Percentiles rank a stretch among this genome's conserved stretches.
Conservation (phyloP, 768 basidiomycete genomes). For the Leccinum variicolor region DNA sequence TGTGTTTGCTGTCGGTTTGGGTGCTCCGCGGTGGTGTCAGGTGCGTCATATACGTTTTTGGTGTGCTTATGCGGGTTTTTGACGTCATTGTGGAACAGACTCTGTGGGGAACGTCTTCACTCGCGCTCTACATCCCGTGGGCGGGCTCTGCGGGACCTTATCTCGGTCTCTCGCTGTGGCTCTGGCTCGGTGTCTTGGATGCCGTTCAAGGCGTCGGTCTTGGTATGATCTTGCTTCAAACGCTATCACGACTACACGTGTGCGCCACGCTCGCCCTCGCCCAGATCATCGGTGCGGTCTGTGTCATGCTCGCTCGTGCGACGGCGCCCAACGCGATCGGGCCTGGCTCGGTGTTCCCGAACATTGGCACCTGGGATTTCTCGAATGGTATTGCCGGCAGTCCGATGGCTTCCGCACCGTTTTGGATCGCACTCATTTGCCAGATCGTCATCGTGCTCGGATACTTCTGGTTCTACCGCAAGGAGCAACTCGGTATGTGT, state of each 20-base stretch:
- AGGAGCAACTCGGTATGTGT: slow-evolving; percentile 78
- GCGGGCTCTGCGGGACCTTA: slow-evolving; percentile 84
- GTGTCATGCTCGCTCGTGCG: slow-evolving; percentile 91
- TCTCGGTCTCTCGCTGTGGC: slow-evolving; percentile 85
- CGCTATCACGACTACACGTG: slow-evolving; percentile 89
- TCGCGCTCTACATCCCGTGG: slow-evolving; percentile 93
- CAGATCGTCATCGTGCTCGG: slow-evolving; percentile 85
- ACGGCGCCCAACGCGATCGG: slow-evolving; percentile 90
- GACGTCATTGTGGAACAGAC: slow-evolving; percentile 43
- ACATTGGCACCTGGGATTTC: slow-evolving; percentile 90
- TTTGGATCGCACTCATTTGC: slow-evolving; percentile 82
- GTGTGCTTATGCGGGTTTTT: neutral
- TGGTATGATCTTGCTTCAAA: slow-evolving; percentile 89
- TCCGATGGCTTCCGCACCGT: slow-evolving; percentile 78
- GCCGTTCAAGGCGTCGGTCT: slow-evolving; percentile 93
- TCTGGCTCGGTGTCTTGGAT: slow-evolving; percentile 94
- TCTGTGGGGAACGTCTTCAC: slow-evolving; percentile 93
- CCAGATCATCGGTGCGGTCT: slow-evolving; percentile 84
- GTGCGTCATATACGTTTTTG: slow-evolving; percentile 30
- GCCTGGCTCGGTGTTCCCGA: slow-evolving; percentile 87
- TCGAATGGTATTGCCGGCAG: slow-evolving; percentile 66
- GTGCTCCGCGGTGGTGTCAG: slow-evolving; percentile 95
- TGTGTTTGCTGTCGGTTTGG: slow-evolving; percentile 92
- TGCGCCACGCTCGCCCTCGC: slow-evolving; percentile 90
- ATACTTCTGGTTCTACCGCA: slow-evolving; percentile 97